These are phyloP conservation scores for Rhexocercosporidium sp. DNA, from an alignment of 2,329 filamentous ascomycete genomes.

Conservation along the genomic window DNA sequence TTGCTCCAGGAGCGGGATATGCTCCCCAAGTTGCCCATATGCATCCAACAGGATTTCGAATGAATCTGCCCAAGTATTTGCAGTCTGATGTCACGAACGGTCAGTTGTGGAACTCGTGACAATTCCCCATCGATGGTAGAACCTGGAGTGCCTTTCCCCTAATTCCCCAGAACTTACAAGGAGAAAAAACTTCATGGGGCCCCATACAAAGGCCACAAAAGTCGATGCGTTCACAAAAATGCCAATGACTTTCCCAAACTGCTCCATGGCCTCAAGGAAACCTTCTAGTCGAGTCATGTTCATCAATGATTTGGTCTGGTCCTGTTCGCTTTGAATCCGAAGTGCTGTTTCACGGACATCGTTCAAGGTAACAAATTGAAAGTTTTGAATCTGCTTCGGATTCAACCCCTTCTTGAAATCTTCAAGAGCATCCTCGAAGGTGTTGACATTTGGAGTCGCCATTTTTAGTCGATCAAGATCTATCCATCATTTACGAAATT, in stretches of 20 bases:
- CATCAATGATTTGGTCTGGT: slow-evolving; percentile 32
- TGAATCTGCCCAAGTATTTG: slow-evolving; percentile 41
- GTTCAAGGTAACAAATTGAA: slow-evolving; percentile 30
- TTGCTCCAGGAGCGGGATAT: slow-evolving; percentile 44
- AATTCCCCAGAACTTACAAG: slow-evolving; percentile 27
- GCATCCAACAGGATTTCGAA: slow-evolving; percentile 47
- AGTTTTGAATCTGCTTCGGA: slow-evolving; percentile 21
- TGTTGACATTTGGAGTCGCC: not conserved
- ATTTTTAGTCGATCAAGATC: not conserved
- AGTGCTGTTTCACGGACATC: slow-evolving; percentile 32
- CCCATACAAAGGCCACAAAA: slow-evolving; percentile 44
- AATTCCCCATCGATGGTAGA: too few species aligned
- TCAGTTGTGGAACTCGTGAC: not conserved
- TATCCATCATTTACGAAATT: too few species aligned
- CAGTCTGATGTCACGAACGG: slow-evolving; percentile 31
- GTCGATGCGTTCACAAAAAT: slow-evolving; percentile 43
- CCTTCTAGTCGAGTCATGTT: slow-evolving; percentile 40
- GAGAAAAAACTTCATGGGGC: slow-evolving; percentile 47
- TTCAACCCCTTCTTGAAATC: slow-evolving; percentile 26
- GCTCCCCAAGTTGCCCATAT: slow-evolving; percentile 47
- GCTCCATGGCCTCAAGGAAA: slow-evolving; percentile 45
- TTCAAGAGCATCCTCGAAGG: slow-evolving; percentile 23
- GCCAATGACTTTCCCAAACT: slow-evolving; percentile 45
- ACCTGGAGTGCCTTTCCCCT: too few species aligned
- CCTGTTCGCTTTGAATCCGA: slow-evolving; percentile 41